Evolutionary conservation across 2,329 filamentous ascomycete genomes (phyloP), one percentile per base, ranked within the genome.

Genomic region (Penicillium capsulatum): DNA sequence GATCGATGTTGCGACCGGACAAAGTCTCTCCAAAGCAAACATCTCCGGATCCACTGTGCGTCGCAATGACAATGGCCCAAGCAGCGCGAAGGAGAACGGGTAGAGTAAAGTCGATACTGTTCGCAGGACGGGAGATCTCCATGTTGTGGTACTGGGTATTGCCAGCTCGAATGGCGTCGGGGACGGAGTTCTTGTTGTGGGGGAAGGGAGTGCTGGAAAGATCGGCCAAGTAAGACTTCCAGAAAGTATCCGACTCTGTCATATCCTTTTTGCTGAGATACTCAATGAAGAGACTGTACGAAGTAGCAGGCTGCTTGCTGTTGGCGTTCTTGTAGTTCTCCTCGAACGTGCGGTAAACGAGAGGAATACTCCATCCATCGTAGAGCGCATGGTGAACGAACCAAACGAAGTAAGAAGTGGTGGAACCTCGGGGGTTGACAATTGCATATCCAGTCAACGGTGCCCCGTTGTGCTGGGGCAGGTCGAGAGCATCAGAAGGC

Each of bases 21-120:
- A 74, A 57, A 0, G 77, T 66, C 39, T 77, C 74, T 1, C 76
- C 76, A 43, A 79, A 79, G 19, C 70, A 73, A 0, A 77, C 67
- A 28, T 75, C 69, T 2, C 63, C 60, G 0, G 61, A 57, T 0
- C 67, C 67, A 1, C 74, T 74, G 46, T 75, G 76, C 3, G 58
- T 59, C 2, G 69, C 64, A 3, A 80, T 52, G 0, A 75, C 64
- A 14, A 78, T 61, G 1, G 69, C 71, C 76, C 76, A 79, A 0
- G 66, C 66, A 17, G 74, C 63, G 37, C 77, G 73, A 0, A 79
- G 61, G 2, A 78, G 50, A 22, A 68, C 73, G 0, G 75, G 71
- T 0, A 73, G 44, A 0, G 75, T 79, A 8, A 59, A 45, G 4
- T 57, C 52, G 5, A 58, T 38, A 3, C 42, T 48, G 14, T 50